Evolutionary conservation across 345 rosid genomes (phyloP).

Genomic region (Pugionium cornutum): DNA sequence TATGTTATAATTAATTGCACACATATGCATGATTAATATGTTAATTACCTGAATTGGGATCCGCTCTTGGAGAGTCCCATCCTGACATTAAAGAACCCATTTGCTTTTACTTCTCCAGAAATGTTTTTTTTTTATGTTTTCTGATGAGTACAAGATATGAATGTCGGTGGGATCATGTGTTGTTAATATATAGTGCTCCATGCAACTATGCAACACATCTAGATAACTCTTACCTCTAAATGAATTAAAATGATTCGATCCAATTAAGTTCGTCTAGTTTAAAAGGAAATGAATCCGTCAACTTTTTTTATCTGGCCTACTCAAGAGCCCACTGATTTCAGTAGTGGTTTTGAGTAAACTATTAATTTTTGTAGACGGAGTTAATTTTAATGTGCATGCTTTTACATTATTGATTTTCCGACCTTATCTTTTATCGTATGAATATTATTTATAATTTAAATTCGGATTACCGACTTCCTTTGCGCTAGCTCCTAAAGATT

Average conservation of each 20-base stretch:
- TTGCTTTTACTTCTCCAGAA: conserved; percentile 1
- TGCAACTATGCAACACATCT: conserved; percentile 10
- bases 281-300: not conserved
- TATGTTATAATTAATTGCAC: not conserved
- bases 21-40: conserved; percentile 4
- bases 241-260: not conserved
- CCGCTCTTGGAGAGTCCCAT: conserved; percentile 70
- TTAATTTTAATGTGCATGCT: not conserved
- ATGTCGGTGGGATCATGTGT: not conserved
- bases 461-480: not conserved
- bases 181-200: conserved; percentile 29
- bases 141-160: not conserved
- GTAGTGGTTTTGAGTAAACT: conserved; percentile 14
- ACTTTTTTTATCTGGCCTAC: not conserved
- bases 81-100: conserved; percentile 99
- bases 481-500: not conserved
- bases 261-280: conserved; percentile 4
- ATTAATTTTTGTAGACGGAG: not conserved
- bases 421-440: conserved; percentile 20
- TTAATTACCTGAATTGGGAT: conserved; percentile 55
- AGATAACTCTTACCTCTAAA: conserved; percentile 26
- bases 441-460: not conserved
- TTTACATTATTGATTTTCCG: not conserved
- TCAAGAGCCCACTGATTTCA: conserved; percentile 30
- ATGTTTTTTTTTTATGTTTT: not conserved